A percentile compares a stretch with the other conserved stretches of the same genome.
Evolutionary conservation across 2,329 filamentous ascomycete genomes (phyloP).

Genomic region (Penicillium fuscoglaucum): DNA sequence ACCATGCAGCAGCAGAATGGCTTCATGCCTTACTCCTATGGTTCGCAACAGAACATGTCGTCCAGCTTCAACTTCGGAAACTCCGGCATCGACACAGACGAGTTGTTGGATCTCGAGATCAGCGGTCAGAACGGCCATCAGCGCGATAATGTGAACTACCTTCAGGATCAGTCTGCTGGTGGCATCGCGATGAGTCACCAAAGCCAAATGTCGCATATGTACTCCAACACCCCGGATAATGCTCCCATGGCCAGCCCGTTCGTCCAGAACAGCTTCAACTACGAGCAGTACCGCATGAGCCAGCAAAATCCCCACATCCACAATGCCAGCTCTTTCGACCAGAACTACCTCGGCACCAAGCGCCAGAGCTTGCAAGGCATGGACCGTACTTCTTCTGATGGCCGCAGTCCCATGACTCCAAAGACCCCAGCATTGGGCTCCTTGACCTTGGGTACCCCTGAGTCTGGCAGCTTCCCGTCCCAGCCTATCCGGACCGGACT

Average conservation of each 20-base stretch:
- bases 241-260: slow-evolving; percentile 91
- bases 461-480: slow-evolving; percentile 70
- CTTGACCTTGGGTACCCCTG: slow-evolving; percentile 69
- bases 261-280: slow-evolving; percentile 70
- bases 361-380: slow-evolving; percentile 63
- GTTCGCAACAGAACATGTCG: slow-evolving; percentile 63
- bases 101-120: slow-evolving; percentile 68
- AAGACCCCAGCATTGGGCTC: slow-evolving; percentile 77
- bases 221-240: slow-evolving; percentile 87
- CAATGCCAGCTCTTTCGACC: slow-evolving; percentile 48
- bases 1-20: slow-evolving; percentile 61
- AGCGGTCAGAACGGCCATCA: slow-evolving; percentile 42
- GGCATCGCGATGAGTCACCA: slow-evolving; percentile 63
- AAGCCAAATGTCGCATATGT: slow-evolving; percentile 69
- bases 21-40: slow-evolving; percentile 59
- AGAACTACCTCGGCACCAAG: slow-evolving; percentile 61
- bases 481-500: slow-evolving; percentile 74
- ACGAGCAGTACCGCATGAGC: slow-evolving; percentile 70
- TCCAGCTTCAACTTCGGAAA: slow-evolving; percentile 76
- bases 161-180: slow-evolving; percentile 55
- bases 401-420: slow-evolving; percentile 77
- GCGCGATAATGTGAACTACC: slow-evolving; percentile 39
- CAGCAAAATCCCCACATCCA: slow-evolving; percentile 43
- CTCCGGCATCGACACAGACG: slow-evolving; percentile 81
- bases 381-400: slow-evolving; percentile 72